Evolutionary conservation across 192 early-diverging fungal species (phyloP).

Genomic region (Entophlyctis luteolus): DNA sequence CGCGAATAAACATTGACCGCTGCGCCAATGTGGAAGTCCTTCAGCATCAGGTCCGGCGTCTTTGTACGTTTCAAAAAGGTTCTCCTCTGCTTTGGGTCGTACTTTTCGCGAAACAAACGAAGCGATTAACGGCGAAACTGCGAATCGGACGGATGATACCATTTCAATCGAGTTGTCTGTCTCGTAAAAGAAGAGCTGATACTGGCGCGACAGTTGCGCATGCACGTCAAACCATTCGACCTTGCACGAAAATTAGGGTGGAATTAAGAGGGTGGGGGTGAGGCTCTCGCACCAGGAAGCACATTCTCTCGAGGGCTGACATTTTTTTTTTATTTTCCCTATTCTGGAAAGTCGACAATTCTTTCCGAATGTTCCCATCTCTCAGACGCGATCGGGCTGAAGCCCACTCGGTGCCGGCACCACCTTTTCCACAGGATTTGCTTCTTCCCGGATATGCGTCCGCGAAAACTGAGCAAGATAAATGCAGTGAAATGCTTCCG

Average conservation of each 20-base stretch:
- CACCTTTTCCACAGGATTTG: no score
- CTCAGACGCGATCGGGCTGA: no score
- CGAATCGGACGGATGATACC: no score
- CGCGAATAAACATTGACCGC: conserved; percentile 49
- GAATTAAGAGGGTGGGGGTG: background rate
- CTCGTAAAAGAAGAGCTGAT: conserved; percentile 58
- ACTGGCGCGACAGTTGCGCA: conserved; percentile 48
- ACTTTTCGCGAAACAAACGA: conserved; percentile 41
- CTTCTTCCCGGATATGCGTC: background rate
- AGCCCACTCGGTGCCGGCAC: no score
- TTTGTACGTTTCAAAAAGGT: conserved; percentile 55
- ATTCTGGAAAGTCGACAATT: no score
- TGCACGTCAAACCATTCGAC: conserved; percentile 57
- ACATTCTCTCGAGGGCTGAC: conserved; percentile 25
- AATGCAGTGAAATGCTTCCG: no score
- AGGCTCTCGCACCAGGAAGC: conserved; percentile 3
- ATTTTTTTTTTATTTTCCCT: background rate
- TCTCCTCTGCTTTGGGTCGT: conserved; percentile 51
- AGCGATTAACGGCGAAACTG: no score
- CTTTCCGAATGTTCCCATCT: no score
- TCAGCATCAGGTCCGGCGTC: conserved; percentile 31
- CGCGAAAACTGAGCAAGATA: background rate
- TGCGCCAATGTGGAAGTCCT: conserved; percentile 52
- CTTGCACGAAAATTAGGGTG: background rate
- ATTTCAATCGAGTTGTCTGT: conserved; percentile 55